Conservation (phyloP, 164 flowering plant species). For the Euptelea pleiosperma region DNA sequence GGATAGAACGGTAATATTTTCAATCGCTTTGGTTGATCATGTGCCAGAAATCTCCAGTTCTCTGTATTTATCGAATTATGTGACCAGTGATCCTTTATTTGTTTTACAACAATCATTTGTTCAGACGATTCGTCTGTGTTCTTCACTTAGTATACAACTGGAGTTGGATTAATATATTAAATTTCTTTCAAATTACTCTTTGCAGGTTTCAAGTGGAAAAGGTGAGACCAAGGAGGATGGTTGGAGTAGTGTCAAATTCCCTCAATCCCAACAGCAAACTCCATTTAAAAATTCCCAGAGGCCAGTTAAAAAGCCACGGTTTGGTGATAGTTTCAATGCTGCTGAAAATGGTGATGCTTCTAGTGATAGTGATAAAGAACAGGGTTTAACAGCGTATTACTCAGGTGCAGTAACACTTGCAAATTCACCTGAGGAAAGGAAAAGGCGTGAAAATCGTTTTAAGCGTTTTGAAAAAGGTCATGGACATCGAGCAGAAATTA, state of each 20-base stretch:
- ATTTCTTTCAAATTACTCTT: background rate
- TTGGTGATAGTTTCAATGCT: slow-evolving; percentile 40
- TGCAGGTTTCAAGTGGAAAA: slow-evolving; percentile 58
- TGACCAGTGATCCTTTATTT: no score
- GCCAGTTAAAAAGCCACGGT: slow-evolving; percentile 70
- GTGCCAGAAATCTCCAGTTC: background rate
- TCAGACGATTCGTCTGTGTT: no score
- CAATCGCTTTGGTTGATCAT: slow-evolving; percentile 1
- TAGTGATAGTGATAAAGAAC: slow-evolving; percentile 92
- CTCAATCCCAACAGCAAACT: slow-evolving; percentile 37
- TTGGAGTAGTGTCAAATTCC: slow-evolving; percentile 30
- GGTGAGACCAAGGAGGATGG: slow-evolving; percentile 38
- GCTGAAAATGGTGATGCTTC: slow-evolving; percentile 67
- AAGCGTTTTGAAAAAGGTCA: slow-evolving; percentile 82
- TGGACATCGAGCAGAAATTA: slow-evolving; percentile 47
- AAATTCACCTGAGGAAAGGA: slow-evolving; percentile 82
- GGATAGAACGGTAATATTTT: slow-evolving; percentile 25
- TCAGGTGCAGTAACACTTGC: slow-evolving; percentile 66
- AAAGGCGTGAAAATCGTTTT: slow-evolving; percentile 80
- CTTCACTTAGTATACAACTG: background rate
- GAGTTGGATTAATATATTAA: background rate
- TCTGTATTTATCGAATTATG: background rate
- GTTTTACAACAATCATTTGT: no score
- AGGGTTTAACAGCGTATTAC: slow-evolving; percentile 62
- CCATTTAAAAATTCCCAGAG: slow-evolving; percentile 40